These are phyloP conservation scores for Helianthus annuus DNA, from an alignment of 129 eudicot species.

Conservation along the genomic window HanXRQr2.0-SUNRISE NC_035443.2:175761921-175762420, in stretches of 20 bases:
- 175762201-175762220: slow-evolving; percentile 47
- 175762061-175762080: too few species aligned
- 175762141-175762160: slow-evolving; percentile 24
- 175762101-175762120: not conserved
- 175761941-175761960: slow-evolving; percentile 45
- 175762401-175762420: slow-evolving; percentile 74
- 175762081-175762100: not conserved
- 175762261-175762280: not conserved
- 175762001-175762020: slow-evolving; percentile 16
- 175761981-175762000: slow-evolving; percentile 50
- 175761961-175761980: slow-evolving; percentile 43
- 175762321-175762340: slow-evolving; percentile 11
- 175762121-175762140: slow-evolving; percentile 11
- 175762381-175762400: slow-evolving; percentile 60
- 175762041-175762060: too few species aligned
- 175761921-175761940: slow-evolving; percentile 36
- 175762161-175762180: slow-evolving; percentile 33
- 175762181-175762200: slow-evolving; percentile 31
- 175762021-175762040: too few species aligned
- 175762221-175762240: slow-evolving; percentile 31
- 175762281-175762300: not conserved
- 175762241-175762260: slow-evolving; percentile 43
- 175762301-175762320: not conserved
- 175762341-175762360: slow-evolving; percentile 85
- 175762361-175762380: slow-evolving; percentile 59